Evolutionary conservation across 2,329 filamentous ascomycete genomes (phyloP).

Genomic region (Fusarium penzigii): DNA sequence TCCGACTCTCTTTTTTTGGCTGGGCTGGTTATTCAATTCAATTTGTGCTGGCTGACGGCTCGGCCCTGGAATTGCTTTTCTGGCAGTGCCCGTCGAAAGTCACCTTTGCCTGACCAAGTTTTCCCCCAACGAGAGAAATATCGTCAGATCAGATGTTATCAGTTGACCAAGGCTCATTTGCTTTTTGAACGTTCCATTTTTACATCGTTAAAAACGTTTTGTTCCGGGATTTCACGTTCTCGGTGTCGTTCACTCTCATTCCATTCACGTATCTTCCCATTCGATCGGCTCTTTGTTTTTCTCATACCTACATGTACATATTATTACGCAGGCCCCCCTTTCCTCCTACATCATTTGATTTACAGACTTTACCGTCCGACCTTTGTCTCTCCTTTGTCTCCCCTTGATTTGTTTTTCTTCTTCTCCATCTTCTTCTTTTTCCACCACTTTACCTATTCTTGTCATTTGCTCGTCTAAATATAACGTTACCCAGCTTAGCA

Average conservation of each 20-base stretch:
- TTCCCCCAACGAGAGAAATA: not conserved
- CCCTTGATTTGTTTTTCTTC: too few species aligned
- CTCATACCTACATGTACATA: not conserved
- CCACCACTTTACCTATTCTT: too few species aligned
- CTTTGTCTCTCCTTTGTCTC: not conserved
- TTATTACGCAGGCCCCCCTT: not conserved
- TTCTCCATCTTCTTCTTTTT: too few species aligned
- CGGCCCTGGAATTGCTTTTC: slow-evolving; percentile 6
- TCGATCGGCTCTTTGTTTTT: not conserved
- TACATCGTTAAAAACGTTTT: slow-evolving; percentile 7
- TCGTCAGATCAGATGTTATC: slow-evolving; percentile 8
- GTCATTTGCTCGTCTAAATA: too few species aligned
- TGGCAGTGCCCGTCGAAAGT: not conserved
- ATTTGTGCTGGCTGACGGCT: too few species aligned
- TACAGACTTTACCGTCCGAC: not conserved
- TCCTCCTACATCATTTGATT: slow-evolving; percentile 1
- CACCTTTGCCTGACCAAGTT: not conserved
- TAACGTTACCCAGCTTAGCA: too few species aligned
- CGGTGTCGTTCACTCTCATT: too few species aligned
- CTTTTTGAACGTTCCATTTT: slow-evolving; percentile 21
- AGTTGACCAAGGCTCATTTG: slow-evolving; percentile 17
- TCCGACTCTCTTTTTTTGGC: not conserved
- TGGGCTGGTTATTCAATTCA: too few species aligned
- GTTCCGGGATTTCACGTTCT: slow-evolving; percentile 14
- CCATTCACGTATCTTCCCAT: too few species aligned